Evolutionary conservation across 106 monocot species (phyloP).

Genomic region (Dendrobium catenatum): DNA sequence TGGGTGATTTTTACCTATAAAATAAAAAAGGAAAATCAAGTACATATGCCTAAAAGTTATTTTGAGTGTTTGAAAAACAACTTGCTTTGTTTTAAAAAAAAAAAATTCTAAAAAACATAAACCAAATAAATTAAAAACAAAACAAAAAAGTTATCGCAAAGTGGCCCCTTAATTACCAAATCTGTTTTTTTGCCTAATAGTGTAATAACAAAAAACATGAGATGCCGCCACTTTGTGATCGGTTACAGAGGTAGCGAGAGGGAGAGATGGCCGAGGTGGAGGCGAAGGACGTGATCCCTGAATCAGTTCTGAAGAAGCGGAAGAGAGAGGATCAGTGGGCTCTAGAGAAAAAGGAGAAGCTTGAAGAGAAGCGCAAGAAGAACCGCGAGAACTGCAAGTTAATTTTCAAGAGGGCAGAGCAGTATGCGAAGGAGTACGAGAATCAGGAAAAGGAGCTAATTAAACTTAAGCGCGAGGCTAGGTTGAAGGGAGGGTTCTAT

Average conservation of each 20-base stretch:
- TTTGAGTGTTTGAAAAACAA: too few species aligned
- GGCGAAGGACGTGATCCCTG: conserved; percentile 36
- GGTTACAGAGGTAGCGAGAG: background rate
- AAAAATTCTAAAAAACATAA: too few species aligned
- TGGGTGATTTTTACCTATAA: too few species aligned
- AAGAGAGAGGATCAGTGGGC: conserved; percentile 62
- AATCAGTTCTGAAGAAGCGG: conserved; percentile 72
- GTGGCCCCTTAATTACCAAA: too few species aligned
- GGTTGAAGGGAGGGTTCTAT: conserved; percentile 64
- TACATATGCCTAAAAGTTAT: too few species aligned
- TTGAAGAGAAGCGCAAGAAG: conserved; percentile 40
- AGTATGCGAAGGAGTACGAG: conserved; percentile 58
- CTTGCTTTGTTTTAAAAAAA: too few species aligned
- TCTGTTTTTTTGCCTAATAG: too few species aligned
- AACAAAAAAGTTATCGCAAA: too few species aligned
- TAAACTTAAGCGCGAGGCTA: conserved; percentile 59
- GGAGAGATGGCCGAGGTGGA: conserved; percentile 26
- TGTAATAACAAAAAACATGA: too few species aligned
- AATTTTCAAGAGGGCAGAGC: conserved; percentile 39
- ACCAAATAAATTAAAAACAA: too few species aligned
- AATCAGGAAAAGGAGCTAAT: conserved; percentile 54
- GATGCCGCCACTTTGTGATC: too few species aligned
- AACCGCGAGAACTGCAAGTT: conserved; percentile 41
- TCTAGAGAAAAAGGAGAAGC: conserved; percentile 32
- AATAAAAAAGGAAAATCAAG: too few species aligned